Evolutionary conservation across 2,329 filamentous ascomycete species (phyloP), one percentile per base, ranked within the genome.

Genomic region (Cadophora gregata): DNA sequence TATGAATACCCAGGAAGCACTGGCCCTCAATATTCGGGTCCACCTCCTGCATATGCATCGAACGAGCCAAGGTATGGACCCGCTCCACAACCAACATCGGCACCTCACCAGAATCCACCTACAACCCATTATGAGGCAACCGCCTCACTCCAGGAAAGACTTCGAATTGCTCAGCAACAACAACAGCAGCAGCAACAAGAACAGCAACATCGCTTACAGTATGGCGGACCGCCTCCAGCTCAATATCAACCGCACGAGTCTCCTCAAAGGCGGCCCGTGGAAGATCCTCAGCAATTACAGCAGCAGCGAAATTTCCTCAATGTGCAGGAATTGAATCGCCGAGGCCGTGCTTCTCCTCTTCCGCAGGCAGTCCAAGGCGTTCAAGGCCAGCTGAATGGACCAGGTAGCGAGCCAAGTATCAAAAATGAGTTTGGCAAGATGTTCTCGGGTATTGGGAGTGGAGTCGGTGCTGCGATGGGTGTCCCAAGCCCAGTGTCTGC

Each of bases 391-490:
- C 86, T 91, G 47, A 86, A 91, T 62, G 92, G 91, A 3, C 92
- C 93, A 6, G 88, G 89, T 16, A 91, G 90, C 19, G 93, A 97
- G 77, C 91, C 93, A 12, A 91, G 91, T 51, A 97, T 97, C 75
- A 97, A 97, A 83, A 96, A 90, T 76, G 95, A 97, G 77, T 94
- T 97, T 77, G 94, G 94, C 31, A 90, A 93, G 69, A 97, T 97
- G 85, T 97, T 97, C 79, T 93, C 93, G 21, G 95, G 95, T n/a
- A 93, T 98, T 71, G 94, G 89, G 19, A 89, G 87, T 77, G 89
- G 89, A 42, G 82, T 90, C 21, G 86, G 87, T 33, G 84, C 83
- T 69, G 80, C 80, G 31, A 83, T 83, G 24, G 80, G 80, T 51
- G 79, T 79, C 16, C 79, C 82, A 38, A 79, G 81, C 42, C 81